phyloP scores from a whole-genome alignment of 2,329 filamentous ascomycete species.

The Apiospora marii region DNA sequence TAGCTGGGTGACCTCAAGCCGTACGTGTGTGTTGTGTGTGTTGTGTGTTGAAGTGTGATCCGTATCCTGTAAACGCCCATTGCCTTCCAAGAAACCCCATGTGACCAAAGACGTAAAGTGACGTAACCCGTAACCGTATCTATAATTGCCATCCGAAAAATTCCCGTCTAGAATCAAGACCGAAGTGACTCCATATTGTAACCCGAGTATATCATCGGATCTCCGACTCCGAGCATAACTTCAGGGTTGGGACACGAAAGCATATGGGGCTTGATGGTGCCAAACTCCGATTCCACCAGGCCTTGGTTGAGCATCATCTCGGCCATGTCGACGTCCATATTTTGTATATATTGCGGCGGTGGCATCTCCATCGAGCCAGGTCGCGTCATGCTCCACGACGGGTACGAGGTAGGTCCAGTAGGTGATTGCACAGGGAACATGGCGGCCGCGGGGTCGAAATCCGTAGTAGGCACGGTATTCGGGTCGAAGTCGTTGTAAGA shows the following conservation, averaged over 20 bases:
- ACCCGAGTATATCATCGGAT: constrained; percentile 66
- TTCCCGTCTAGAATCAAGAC: constrained; percentile 30
- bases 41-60: neutral
- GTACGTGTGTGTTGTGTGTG: too few relatives aligned
- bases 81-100: neutral
- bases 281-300: constrained; percentile 60
- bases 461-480: constrained; percentile 32
- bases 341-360: constrained; percentile 52
- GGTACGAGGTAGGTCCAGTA: constrained; percentile 39
- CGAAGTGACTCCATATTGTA: constrained; percentile 51
- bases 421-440: constrained; percentile 42
- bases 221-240: constrained; percentile 64
- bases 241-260: constrained; percentile 60
- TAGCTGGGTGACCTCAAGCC: neutral
- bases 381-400: constrained; percentile 45
- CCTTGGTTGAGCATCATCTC: constrained; percentile 58
- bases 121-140: constrained; percentile 15
- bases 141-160: neutral
- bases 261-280: constrained; percentile 63
- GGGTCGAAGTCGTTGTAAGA: constrained; percentile 53
- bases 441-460: constrained; percentile 37
- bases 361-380: constrained; percentile 45
- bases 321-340: constrained; percentile 50
- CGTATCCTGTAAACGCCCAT: constrained; percentile 13
- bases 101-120: neutral